phyloP scores from a whole-genome alignment of 2,329 filamentous ascomycete genomes.

The Lasiodiplodia citricola region DNA sequence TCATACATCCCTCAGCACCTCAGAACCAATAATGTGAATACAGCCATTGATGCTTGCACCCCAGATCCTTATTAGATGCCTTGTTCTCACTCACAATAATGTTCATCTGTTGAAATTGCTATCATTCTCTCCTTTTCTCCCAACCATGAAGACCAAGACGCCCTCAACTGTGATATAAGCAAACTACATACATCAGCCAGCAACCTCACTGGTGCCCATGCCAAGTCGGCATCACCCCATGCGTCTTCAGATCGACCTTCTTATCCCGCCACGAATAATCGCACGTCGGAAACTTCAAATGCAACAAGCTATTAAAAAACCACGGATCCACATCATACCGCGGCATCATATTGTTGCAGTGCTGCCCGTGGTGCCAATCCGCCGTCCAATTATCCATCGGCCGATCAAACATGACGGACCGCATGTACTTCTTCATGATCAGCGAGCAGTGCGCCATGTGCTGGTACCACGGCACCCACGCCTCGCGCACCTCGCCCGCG shows the following conservation, averaged over 20 bases:
- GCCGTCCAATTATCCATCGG: background rate
- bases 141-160: too few relatives aligned
- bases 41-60: fast-evolving
- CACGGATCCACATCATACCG: background rate
- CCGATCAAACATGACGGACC: background rate
- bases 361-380: background rate
- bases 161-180: too few relatives aligned
- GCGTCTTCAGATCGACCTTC: too few relatives aligned
- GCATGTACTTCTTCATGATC: background rate
- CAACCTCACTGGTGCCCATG: too few relatives aligned
- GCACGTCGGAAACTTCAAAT: background rate
- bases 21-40: too few relatives aligned
- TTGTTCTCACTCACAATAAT: too few relatives aligned
- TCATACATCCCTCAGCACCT: too few relatives aligned
- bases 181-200: too few relatives aligned
- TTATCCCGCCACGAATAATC: background rate
- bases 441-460: background rate
- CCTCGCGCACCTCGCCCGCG: background rate
- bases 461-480: background rate
- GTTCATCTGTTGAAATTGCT: too few relatives aligned
- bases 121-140: too few relatives aligned
- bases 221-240: too few relatives aligned
- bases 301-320: background rate
- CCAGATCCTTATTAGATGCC: too few relatives aligned
- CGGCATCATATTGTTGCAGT: background rate